These are phyloP conservation scores for Globisporangium mamillatum DNA, from an alignment of 352 stramenopile genomes.

Conservation along the genomic window DNA sequence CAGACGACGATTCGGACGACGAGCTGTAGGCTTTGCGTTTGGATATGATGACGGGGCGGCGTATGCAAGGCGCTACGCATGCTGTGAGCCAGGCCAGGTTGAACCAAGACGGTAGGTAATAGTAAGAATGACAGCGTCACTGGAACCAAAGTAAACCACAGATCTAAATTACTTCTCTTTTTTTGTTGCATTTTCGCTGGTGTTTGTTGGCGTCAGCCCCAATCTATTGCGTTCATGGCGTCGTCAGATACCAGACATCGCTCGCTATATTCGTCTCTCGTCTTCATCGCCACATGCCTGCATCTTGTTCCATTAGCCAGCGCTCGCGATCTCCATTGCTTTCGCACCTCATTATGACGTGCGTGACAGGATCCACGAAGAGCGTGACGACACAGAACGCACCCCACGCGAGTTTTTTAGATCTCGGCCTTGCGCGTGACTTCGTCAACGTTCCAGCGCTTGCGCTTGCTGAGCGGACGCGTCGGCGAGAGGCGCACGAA, in stretches of 20 bases:
- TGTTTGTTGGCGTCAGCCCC: constrained; percentile 6
- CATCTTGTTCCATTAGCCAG: neutral
- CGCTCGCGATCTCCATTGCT: neutral
- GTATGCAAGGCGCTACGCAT: neutral
- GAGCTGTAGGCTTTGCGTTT: constrained; percentile 52
- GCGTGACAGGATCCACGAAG: neutral
- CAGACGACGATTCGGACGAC: constrained; percentile 62
- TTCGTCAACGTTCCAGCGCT: constrained; percentile 88
- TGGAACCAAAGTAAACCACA: constrained; percentile 18
- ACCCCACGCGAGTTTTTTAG: constrained; percentile 30
- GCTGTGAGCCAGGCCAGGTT: neutral
- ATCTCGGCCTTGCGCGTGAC: constrained; percentile 86
- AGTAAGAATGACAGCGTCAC: neutral
- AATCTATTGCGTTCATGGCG: constrained; percentile 11
- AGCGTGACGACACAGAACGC: neutral
- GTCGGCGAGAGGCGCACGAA: constrained; percentile 74
- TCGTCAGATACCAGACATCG: neutral
- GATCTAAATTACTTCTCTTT: constrained; percentile 52
- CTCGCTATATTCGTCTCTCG: neutral
- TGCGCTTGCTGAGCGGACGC: constrained; percentile 83
- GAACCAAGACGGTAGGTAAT: no score
- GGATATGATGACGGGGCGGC: neutral
- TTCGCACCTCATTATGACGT: neutral
- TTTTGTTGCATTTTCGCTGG: constrained; percentile 24
- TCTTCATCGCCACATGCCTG: neutral